Base-by-base conservation (phyloP, 2,329 filamentous ascomycete species). In the Aspergillus felis region DNA sequence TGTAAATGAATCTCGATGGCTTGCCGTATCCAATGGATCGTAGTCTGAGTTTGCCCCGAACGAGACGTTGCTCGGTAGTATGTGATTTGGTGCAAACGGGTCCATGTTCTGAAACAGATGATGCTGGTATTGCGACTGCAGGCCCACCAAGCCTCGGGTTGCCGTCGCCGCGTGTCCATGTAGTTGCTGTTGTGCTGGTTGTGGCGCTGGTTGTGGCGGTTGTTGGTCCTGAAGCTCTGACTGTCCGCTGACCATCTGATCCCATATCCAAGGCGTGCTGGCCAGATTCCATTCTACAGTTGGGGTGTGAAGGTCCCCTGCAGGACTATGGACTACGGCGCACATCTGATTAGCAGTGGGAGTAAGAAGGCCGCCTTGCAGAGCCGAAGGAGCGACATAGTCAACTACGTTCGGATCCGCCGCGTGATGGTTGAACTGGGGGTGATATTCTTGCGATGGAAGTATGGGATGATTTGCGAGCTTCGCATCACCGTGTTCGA, bases 231-330 rank as follows among this genome's bases (percentile, higher is more conserved):
- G 42, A 20, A 24, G 20, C 1, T 46, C 42, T 24, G 42, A 2
- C 9, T 46, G 22, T 46, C 24, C 42, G 10, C 22, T 46, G 42
- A 46, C 6, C 42, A 46, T 46, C 22, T 46, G 42, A 46, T 46
- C 42, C 42, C 42, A 46, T 20, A 46, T 46, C 42, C n/a, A 46
- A 24, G 42, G 42, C 8, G 42, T 46, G 22, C 42, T 46, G 42
- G 42, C 42, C 42, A 46, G 42, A 46, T 46, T 46, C 42, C 42
- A 46, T 46, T 46, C 42, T 22, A 46, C 42, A 46, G 42, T 55
- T 25, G 53, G 53, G 25, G 53, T 55, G 35, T 55, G 53, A 8
- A 55, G 50, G n/a, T 55, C 53, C 1, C 53, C 53, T 20, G 53
- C 53, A 5, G 53, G 53, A 10, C 53, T 51, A 44, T 55, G 48